Base-by-base conservation (phyloP, 768 basidiomycete genomes). In the Mycena latifolia region DNA sequence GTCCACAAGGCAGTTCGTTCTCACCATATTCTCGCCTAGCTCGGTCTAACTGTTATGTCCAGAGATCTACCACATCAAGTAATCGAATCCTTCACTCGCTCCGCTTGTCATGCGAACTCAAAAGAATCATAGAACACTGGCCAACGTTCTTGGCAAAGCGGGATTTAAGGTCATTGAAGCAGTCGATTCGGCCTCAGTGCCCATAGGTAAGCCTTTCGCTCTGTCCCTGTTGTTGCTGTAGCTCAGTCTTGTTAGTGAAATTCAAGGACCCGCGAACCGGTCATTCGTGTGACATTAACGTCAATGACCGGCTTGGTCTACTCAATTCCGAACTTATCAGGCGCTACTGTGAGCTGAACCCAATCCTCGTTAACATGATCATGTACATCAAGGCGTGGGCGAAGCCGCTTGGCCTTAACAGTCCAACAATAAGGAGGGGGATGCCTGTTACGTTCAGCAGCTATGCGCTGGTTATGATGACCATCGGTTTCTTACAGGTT, bases 381-480 rank as follows among this genome's bases (percentile, higher is more conserved):
- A 70, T 75, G 50, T 74, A 78, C 35, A 78, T 91, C 74, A 91
- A 92, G 74, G 65, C 73, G 20, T 92, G 90, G 90, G 88, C 89
- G 14, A 84, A 82, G 58, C 79, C 83, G 27, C 77, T 83, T 6
- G 84, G 79, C 0, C 74, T 89, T 47, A 90, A 90, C 71, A 73
- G 74, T 20, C 84, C 89, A 0, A 73, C 0, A 31, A 27, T 11
- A 41, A 9, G 33, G 8, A 66, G 47, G 0, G 68, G 67, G 15
- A 17, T 39, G 2, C 68, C 76, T 1, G 55, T 69, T 5, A 84
- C 84, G 3, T 89, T 91, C 71, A 90, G 86, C 65, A 91, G 88
- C 66, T 91, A 91, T 74, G 80, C 88, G 1, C 73, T 89, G 25
- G 78, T 83, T 12, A 72, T 91, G 69, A 89, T 92, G 89, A 84